A percentile compares a stretch with the other conserved stretches of the same genome.
Evolutionary conservation across 495 filamentous ascomycete species (phyloP).

Genomic region (Penicillium canariense): DNA sequence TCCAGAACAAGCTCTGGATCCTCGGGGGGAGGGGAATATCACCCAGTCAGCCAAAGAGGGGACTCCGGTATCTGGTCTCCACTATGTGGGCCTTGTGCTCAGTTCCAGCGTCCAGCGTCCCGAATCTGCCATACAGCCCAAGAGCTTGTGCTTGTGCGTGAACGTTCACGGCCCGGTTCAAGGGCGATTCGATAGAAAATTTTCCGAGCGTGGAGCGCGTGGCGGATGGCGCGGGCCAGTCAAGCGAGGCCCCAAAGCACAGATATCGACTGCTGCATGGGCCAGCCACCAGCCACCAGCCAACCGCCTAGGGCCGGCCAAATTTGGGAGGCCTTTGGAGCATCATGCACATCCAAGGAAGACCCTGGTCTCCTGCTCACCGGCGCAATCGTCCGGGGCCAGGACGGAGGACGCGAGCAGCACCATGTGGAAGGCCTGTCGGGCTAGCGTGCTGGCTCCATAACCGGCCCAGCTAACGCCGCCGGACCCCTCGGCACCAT

Average conservation of each 20-base stretch:
- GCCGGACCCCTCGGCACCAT: slow-evolving; percentile 19
- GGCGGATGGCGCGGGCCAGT: slow-evolving; percentile 12
- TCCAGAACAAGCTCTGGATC: slow-evolving; percentile 13
- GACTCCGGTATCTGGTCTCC: slow-evolving; percentile 1
- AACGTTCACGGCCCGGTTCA: not conserved
- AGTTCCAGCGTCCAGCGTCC: no score
- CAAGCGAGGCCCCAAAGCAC: not conserved
- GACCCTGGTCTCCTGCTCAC: not conserved
- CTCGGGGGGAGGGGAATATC: not conserved
- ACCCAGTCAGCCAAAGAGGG: not conserved
- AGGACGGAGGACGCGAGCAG: not conserved
- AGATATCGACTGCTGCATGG: slow-evolving; percentile 15
- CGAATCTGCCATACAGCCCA: not conserved
- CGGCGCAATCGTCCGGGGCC: not conserved
- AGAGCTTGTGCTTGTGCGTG: not conserved
- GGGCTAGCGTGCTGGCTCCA: slow-evolving; percentile 19
- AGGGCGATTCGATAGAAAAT: slow-evolving; percentile 6
- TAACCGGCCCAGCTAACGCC: slow-evolving; percentile 12
- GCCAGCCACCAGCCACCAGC: slow-evolving; percentile 5
- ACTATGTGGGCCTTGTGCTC: not conserved
- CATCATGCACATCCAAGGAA: not conserved
- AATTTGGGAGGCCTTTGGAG: not conserved
- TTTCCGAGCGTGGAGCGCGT: slow-evolving; percentile 20
- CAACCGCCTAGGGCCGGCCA: slow-evolving; percentile 4
- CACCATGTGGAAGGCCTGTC: slow-evolving; percentile 5